Conservation (phyloP, 163 green algal genomes). For the Scenedesmus sp. region DNA sequence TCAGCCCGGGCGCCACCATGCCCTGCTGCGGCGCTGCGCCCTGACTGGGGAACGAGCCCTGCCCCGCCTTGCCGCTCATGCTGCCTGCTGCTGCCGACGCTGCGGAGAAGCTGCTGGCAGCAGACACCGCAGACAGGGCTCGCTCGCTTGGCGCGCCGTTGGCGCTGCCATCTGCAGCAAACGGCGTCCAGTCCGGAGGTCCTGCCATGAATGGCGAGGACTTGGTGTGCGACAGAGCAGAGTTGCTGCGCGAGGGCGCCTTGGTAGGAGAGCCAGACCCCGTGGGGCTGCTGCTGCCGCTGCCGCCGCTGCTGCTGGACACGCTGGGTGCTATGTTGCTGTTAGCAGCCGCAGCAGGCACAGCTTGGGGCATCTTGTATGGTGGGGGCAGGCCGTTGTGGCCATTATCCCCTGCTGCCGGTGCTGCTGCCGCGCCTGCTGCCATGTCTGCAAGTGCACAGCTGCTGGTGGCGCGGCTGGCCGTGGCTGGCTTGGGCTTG, state of each 20-base stretch:
- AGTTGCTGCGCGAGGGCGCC: conserved; percentile 8
- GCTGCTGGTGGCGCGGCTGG: conserved; percentile 28
- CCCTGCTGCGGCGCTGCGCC: not conserved
- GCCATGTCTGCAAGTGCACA: conserved; percentile 27
- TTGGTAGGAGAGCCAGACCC: not conserved
- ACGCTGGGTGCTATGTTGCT: not conserved
- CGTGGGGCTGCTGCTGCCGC: not conserved
- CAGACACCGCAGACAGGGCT: not conserved
- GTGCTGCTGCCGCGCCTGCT: conserved; percentile 2
- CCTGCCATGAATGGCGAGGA: conserved; percentile 44
- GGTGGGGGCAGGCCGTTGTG: not conserved
- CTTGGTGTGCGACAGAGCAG: conserved; percentile 18
- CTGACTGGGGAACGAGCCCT: not conserved
- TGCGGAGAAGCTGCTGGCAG: conserved; percentile 6
- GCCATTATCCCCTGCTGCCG: not conserved
- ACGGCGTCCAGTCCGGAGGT: conserved; percentile 45
- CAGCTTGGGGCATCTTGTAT: not conserved
- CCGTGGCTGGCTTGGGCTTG: not conserved
- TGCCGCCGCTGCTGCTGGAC: conserved; percentile 4
- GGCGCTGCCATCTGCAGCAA: conserved; percentile 28
- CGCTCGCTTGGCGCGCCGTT: not conserved
- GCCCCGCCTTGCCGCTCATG: conserved; percentile 13
- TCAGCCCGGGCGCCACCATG: conserved; percentile 13
- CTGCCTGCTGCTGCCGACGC: conserved; percentile 1
- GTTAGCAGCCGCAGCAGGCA: not conserved